Evolutionary conservation across 1,139 yeast species (phyloP).

Genomic region (Nakaseomyces uthaithaninus): DNA sequence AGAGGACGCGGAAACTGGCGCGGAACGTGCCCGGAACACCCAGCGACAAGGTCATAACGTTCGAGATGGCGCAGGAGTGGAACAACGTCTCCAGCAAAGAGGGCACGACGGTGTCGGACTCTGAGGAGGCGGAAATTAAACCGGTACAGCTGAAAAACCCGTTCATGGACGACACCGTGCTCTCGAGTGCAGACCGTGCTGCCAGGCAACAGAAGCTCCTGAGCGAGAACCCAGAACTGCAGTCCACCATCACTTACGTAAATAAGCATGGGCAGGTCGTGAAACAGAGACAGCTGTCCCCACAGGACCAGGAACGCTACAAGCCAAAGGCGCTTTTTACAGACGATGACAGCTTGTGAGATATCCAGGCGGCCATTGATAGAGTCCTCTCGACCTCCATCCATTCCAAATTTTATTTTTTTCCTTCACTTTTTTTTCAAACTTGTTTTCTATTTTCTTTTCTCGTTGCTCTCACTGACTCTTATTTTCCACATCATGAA

Average conservation of each 20-base stretch:
- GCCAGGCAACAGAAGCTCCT: conserved; percentile 16
- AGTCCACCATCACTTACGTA: conserved; percentile 18
- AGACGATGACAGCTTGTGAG: too few species aligned
- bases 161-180: conserved; percentile 15
- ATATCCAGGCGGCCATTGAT: too few species aligned
- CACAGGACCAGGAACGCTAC: conserved; percentile 15
- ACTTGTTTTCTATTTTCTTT: too few species aligned
- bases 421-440: too few species aligned
- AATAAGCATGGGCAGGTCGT: conserved; percentile 20
- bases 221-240: conserved; percentile 20
- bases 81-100: conserved; percentile 14
- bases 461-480: too few species aligned
- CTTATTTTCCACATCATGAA: too few species aligned
- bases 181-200: conserved; percentile 12
- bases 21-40: conserved; percentile 25
- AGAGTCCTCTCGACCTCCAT: too few species aligned
- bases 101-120: conserved; percentile 9
- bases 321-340: conserved; percentile 19
- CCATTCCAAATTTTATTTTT: too few species aligned
- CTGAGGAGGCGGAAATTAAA: conserved; percentile 9
- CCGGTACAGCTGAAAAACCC: conserved; percentile 18
- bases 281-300: conserved; percentile 13
- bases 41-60: conserved; percentile 23
- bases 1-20: conserved; percentile 6
- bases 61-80: conserved; percentile 21